Conservation (phyloP, 768 basidiomycete species). For the Hirschioporus abietinus region DNA sequence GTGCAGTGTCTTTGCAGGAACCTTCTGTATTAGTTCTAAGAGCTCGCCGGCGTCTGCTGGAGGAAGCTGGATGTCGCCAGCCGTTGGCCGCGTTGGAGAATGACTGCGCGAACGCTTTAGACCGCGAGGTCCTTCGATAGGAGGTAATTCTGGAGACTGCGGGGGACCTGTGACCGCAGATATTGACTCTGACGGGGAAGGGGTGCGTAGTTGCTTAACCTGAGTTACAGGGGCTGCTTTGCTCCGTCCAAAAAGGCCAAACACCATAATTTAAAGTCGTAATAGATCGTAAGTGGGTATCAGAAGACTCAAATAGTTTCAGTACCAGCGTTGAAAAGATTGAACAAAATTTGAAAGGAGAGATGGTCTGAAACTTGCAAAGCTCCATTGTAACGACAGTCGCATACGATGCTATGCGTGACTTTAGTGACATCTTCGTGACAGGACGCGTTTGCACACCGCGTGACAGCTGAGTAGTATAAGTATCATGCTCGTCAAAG, state of each 20-base stretch:
- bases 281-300: background rate
- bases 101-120: slow-evolving; percentile 30
- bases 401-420: background rate
- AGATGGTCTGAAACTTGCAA: background rate
- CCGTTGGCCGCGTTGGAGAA: slow-evolving; percentile 21
- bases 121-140: slow-evolving; percentile 31
- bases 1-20: slow-evolving; percentile 66
- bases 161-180: slow-evolving; percentile 15
- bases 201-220: slow-evolving; percentile 42
- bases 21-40: slow-evolving; percentile 43
- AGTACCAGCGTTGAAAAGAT: background rate
- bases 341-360: background rate
- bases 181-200: slow-evolving; percentile 43
- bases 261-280: slow-evolving; percentile 27
- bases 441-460: background rate
- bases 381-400: background rate
- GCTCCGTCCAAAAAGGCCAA: slow-evolving; percentile 33
- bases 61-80: slow-evolving; percentile 17
- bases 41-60: slow-evolving; percentile 39
- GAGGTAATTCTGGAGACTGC: slow-evolving; percentile 20
- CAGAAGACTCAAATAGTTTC: background rate
- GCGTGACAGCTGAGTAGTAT: too few relatives aligned
- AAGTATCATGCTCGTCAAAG: background rate
- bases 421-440: background rate
- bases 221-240: slow-evolving; percentile 22